Evolutionary conservation across 2,329 filamentous ascomycete genomes (phyloP), one percentile per base, ranked within the genome.

Genomic region (Colletotrichum truncatum): DNA sequence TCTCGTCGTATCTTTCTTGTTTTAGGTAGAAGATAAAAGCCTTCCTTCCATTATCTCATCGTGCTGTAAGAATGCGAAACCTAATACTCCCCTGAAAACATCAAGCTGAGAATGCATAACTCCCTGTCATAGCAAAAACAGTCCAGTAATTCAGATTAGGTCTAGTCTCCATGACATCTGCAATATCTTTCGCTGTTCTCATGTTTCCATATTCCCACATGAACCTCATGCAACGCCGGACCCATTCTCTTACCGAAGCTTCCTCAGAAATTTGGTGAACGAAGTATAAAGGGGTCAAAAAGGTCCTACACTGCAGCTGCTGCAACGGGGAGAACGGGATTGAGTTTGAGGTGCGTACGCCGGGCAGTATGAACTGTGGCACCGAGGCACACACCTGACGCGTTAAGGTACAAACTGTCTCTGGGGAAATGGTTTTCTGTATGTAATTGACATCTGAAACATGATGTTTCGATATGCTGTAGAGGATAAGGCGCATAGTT

Each of bases 61-160:
- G n/a, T n/a, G n/a, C n/a, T n/a, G n/a, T n/a, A n/a, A n/a, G n/a
- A n/a, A n/a, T n/a, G n/a, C n/a, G n/a, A n/a, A n/a, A n/a, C n/a
- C n/a, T n/a, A n/a, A n/a, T n/a, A n/a, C n/a, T n/a, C n/a, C n/a
- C n/a, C n/a, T 23, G 41, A 46, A n/a, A 25, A n/a, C 0, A 9
- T 45, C 30, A 70, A 18, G 70, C 69, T 2, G 70, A 67, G 46
- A 72, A 70, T 1, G 72, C 72, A 52, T 73, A 74, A 21, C 72
- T 72, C 1, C 72, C 72, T 2, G 72, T 34, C 55, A 68, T 70
- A 3, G 69, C 67, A 46, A 71, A 73, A 2, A 74, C 66, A 3
- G 67, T 61, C 68, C 70, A 71, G 21, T 70, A 73, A 2, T 57
- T 60, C 41, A 67, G 21, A 34, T 69, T 23, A 4, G 52, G 36